phyloP scores from a whole-genome alignment of 1,139 yeast species.

The Arxiozyma heterogenica region DNA sequence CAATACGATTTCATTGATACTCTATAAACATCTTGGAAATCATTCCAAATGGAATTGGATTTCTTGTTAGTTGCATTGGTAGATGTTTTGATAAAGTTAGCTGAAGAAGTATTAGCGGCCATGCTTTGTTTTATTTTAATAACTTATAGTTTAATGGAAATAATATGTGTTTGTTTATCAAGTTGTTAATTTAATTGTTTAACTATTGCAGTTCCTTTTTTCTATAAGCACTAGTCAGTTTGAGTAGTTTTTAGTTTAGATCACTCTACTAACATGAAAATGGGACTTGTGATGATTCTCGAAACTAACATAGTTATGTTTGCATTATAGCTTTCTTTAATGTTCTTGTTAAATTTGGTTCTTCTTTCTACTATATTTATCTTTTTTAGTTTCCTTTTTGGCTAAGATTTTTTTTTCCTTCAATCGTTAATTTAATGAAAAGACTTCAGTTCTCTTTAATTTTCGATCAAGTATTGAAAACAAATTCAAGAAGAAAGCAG shows the following conservation, averaged over 20 bases:
- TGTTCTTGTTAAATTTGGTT: not conserved
- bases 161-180: not conserved
- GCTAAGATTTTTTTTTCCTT: too few relatives aligned
- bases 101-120: slow-evolving; percentile 21
- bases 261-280: not conserved
- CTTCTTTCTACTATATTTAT: too few relatives aligned
- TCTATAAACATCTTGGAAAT: slow-evolving; percentile 41
- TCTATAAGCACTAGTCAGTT: not conserved
- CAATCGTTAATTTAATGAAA: not conserved
- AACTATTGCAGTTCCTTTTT: not conserved
- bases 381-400: not conserved
- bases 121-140: not conserved
- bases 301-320: not conserved
- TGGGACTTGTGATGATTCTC: not conserved
- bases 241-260: not conserved
- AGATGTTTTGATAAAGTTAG: slow-evolving; percentile 6
- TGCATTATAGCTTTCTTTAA: not conserved
- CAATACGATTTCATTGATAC: slow-evolving; percentile 43
- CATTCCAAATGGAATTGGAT: slow-evolving; percentile 26
- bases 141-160: not conserved
- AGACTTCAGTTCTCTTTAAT: not conserved
- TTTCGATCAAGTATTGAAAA: not conserved
- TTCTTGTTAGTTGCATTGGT: slow-evolving; percentile 2
- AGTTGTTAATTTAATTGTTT: not conserved
- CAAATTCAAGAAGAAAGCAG: not conserved